Percentiles rank a stretch among this genome's conserved stretches.
Evolutionary conservation across 1,139 yeast species (phyloP).

Genomic region (Casaregolazyma lundiana): DNA sequence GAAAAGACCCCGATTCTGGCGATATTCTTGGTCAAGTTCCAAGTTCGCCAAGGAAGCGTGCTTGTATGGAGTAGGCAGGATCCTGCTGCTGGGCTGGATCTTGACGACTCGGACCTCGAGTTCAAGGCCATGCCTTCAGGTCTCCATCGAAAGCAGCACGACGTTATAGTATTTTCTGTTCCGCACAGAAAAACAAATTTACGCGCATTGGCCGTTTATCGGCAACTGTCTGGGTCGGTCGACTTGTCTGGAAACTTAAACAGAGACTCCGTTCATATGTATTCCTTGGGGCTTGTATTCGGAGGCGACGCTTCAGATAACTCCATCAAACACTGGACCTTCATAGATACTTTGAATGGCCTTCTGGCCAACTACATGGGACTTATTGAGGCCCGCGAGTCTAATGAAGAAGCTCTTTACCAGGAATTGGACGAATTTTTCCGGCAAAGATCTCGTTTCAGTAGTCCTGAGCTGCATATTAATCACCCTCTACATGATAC

Average conservation of each 20-base stretch:
- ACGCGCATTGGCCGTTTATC: conserved; percentile 46
- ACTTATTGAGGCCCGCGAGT: neutral
- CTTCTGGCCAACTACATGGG: conserved; percentile 41
- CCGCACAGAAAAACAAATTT: neutral
- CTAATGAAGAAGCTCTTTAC: neutral
- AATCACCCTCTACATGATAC: conserved; percentile 51
- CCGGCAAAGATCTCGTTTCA: neutral
- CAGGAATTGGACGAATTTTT: conserved; percentile 12
- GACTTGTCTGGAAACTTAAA: conserved; percentile 9
- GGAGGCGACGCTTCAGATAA: conserved; percentile 1
- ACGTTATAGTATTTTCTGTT: conserved; percentile 36
- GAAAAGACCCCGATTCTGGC: conserved; percentile 29
- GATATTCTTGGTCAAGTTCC: conserved; percentile 59
- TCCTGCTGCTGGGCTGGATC: conserved; percentile 14
- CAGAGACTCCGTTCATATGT: conserved; percentile 26
- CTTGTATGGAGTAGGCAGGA: conserved; percentile 47
- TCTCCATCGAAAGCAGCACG: conserved; percentile 57
- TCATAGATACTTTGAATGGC: conserved; percentile 43
- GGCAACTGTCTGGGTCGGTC: conserved; percentile 29
- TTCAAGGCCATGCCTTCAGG: conserved; percentile 80
- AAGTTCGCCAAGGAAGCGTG: conserved; percentile 57
- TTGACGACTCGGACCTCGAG: conserved; percentile 45
- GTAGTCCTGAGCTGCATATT: conserved; percentile 16
- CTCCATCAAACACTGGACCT: conserved; percentile 50
- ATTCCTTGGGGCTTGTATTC: conserved; percentile 28